These are phyloP conservation scores for Blumeria hordei DNA, from an alignment of 2,329 filamentous ascomycete genomes.

Conservation along the genomic window DNA sequence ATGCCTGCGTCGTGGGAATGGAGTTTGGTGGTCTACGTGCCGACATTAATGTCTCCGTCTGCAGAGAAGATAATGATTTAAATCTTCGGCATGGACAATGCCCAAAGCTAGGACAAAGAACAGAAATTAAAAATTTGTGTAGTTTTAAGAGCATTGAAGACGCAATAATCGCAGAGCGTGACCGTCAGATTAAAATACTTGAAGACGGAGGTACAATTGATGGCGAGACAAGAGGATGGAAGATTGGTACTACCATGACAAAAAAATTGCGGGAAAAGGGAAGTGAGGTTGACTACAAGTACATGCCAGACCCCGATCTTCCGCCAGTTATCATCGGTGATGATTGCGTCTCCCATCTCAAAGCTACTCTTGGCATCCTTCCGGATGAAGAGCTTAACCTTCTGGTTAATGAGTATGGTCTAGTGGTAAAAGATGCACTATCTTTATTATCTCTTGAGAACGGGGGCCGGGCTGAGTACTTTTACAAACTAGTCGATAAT, in stretches of 20 bases:
- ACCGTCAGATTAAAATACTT: slow-evolving; percentile 63
- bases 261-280: slow-evolving; percentile 71
- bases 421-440: slow-evolving; percentile 63
- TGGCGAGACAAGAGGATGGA: slow-evolving; percentile 86
- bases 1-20: slow-evolving; percentile 79
- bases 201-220: slow-evolving; percentile 49
- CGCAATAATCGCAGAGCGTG: slow-evolving; percentile 72
- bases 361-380: slow-evolving; percentile 36
- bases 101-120: slow-evolving; percentile 52
- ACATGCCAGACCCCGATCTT: slow-evolving; percentile 93
- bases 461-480: slow-evolving; percentile 62
- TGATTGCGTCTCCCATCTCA: slow-evolving; percentile 42
- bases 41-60: slow-evolving; percentile 86
- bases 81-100: slow-evolving; percentile 29
- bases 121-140: slow-evolving; percentile 92
- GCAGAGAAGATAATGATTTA: slow-evolving; percentile 21
- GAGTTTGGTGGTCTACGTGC: slow-evolving; percentile 74
- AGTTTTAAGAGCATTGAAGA: slow-evolving; percentile 91
- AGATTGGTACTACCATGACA: slow-evolving; percentile 62
- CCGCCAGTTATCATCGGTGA: slow-evolving; percentile 50
- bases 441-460: slow-evolving; percentile 56
- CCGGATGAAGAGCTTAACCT: slow-evolving; percentile 46
- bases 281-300: slow-evolving; percentile 90
- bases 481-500: slow-evolving; percentile 36
- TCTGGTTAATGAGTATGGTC: slow-evolving; percentile 35